Base-by-base conservation (phyloP, 2,329 filamentous ascomycete genomes). In the Microcyclospora tardicrescens region DNA sequence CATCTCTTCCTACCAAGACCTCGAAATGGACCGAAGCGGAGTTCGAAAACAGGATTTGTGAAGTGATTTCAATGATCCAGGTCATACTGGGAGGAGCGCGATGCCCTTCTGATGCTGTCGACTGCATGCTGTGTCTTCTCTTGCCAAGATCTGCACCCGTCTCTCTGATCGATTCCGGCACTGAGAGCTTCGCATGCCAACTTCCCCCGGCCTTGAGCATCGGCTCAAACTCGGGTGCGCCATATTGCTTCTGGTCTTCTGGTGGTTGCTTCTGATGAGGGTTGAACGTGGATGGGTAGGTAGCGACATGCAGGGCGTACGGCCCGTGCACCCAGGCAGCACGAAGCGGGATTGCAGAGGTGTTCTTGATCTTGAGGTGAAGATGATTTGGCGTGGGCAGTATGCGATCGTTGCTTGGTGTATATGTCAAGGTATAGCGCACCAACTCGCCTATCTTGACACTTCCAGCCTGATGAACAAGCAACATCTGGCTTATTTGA, bases 321-420 rank as follows among this genome's bases (percentile, higher is more conserved):
- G 91, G 91, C 0, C 91, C 91, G 63, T 95, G 91, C 38, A 98
- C 80, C 59, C 95, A 98, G 40, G 91, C 91, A 38, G 91, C 91
- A 55, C 91, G 84, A 30, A 96, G 69, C 12, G 91, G 84, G 47
- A 94, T 84, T 41, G 84, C 81, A 30, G 83, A 91, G 9, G 84
- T 87, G 61, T 98, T 98, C 59, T 84, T 89, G 59, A 98, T 79
- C 51, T 84, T 85, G 34, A 98, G 75, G 61, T 84, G 76, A 29
- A 98, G 75, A 51, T 77, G 72, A 47, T 81, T 68, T 19, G 89
- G 89, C 4, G 84, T 81, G 3, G 91, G 91, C 2, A 94, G 72
- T 56, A 95, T 93, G 50, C 84, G 84, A 62, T 96, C 91, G 54
- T 78, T 72, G 30, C 81, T 79, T 3, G 91, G 91, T 1, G 81